Evolutionary conservation across 1,284 basidiomycete species (phyloP), one percentile per base, ranked within the genome.

Genomic region (Austroboletus olivaceoglutinosus): DNA sequence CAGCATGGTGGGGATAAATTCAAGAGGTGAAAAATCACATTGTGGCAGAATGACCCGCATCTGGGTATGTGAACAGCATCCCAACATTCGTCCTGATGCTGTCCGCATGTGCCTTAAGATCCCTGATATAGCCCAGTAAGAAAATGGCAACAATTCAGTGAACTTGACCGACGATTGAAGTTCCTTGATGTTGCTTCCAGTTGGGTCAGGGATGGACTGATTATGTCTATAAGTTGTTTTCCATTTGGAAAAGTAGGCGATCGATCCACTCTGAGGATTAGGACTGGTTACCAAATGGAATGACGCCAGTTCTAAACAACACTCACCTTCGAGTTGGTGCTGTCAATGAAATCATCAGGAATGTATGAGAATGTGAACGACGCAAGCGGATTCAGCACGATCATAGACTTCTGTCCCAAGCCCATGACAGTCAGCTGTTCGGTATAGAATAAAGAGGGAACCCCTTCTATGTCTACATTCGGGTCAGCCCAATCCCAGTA

Each of bases 401-500:
- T 48, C 15, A 57, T 5, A 2, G 8, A 22, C 21, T 48, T 42
- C 29, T 51, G n/a, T 16, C 44, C 48, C 12, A 41, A 31, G 30
- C 44, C 34, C 34, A 43, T 27, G 21, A 64, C 34, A 5, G 46
- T 23, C 19, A 61, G 10, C 21, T 50, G 43, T 0, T 61, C 39
- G 2, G 40, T 18, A 22, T 48, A 51, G 31, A 61, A 58, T 5
- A 63, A 41, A 27, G 58, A 43, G 4, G 62, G 60, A 5, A 64
- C 39, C 4, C 62, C 60, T 36, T 63, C 55, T 21, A 41, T n/a
- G 13, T 50, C 55, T 10, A 63, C 58, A 38, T 43, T 52, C 10
- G 58, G 58, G 19, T 51, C 62, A 0, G 60, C 60, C 60, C 60
- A 61, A 45, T 61, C 62, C 60, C 60, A 61, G 40, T 61, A 62